Conservation (phyloP, 495 filamentous ascomycete genomes). For the Podospora bellae-mahoneyi region DNA sequence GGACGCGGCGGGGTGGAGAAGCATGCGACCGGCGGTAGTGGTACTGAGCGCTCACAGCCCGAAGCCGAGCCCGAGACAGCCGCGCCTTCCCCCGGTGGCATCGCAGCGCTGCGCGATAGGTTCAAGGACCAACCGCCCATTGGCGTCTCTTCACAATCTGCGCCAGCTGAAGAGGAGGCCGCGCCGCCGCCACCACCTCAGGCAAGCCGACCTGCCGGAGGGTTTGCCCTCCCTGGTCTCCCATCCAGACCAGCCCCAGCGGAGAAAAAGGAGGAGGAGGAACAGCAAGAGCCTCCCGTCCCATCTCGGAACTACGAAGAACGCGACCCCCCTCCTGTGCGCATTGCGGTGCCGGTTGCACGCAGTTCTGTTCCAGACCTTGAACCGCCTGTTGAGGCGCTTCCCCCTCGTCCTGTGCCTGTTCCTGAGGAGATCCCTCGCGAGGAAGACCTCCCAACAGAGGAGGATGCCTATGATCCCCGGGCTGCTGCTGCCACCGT, state of each 20-base stretch:
- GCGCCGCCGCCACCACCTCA: constrained; percentile 57
- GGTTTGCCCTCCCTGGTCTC: constrained; percentile 71
- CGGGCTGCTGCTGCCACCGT: constrained; percentile 60
- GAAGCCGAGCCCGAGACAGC: constrained; percentile 42
- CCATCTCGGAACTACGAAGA: constrained; percentile 31
- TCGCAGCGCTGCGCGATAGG: constrained; percentile 69
- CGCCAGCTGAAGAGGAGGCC: constrained; percentile 42
- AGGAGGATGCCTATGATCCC: constrained; percentile 58
- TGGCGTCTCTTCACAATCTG: constrained; percentile 50
- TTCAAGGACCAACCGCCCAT: constrained; percentile 70
- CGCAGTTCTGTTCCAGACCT: constrained; percentile 54
- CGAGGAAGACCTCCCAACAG: constrained; percentile 62
- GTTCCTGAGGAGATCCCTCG: constrained; percentile 58
- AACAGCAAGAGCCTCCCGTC: constrained; percentile 44
- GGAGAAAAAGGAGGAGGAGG: constrained; percentile 53
- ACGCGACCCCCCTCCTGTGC: constrained; percentile 63
- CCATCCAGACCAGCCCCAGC: constrained; percentile 56
- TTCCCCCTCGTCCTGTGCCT: constrained; percentile 46
- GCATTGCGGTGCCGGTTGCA: constrained; percentile 81
- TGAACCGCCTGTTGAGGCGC: constrained; percentile 47
- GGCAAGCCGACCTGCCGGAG: constrained; percentile 59
- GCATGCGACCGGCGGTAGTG: constrained; percentile 53
- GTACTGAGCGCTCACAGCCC: constrained; percentile 36
- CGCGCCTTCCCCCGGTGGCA: constrained; percentile 52
- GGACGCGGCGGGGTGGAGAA: constrained; percentile 60